Evolutionary conservation across 2,329 filamentous ascomycete genomes (phyloP).

Genomic region (Clarireedia hainanense): DNA sequence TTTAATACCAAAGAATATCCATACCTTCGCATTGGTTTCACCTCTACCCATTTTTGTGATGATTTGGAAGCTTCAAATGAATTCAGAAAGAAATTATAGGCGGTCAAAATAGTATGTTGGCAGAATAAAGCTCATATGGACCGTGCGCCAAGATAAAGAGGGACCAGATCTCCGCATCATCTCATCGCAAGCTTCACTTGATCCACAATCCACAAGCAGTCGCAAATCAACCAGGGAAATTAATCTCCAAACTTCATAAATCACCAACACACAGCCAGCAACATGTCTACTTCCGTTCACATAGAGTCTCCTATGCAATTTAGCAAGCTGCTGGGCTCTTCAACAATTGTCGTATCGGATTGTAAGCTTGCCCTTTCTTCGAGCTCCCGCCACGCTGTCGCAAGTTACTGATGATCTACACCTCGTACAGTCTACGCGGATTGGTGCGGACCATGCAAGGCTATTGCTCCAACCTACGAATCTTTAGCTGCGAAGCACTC

Average conservation of each 20-base stretch:
- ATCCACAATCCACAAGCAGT: too few relatives aligned
- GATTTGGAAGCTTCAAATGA: background rate
- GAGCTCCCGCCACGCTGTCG: constrained; percentile 16
- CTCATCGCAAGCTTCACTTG: too few relatives aligned
- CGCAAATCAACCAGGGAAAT: background rate
- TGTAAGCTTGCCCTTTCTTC: constrained; percentile 50
- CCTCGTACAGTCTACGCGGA: constrained; percentile 71
- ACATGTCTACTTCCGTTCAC: constrained; percentile 34
- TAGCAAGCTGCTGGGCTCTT: constrained; percentile 61
- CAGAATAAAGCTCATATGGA: constrained; percentile 12
- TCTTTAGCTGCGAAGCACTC: constrained; percentile 72
- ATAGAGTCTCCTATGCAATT: constrained; percentile 66
- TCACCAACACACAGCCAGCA: background rate
- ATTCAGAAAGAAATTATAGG: constrained; percentile 9
- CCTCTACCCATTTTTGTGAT: constrained; percentile 24
- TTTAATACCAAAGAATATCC: background rate
- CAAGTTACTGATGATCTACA: constrained; percentile 1
- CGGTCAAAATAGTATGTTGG: constrained; percentile 13
- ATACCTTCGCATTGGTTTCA: constrained; percentile 27
- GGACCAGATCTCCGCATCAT: constrained; percentile 7
- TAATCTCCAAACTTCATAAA: too few relatives aligned
- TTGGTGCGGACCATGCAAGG: constrained; percentile 91
- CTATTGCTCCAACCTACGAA: constrained; percentile 84
- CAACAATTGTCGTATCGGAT: constrained; percentile 78
- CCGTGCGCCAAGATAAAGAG: constrained; percentile 5